Conservation (phyloP, 2,329 filamentous ascomycete species). For the Bipolaris zeicola region DNA sequence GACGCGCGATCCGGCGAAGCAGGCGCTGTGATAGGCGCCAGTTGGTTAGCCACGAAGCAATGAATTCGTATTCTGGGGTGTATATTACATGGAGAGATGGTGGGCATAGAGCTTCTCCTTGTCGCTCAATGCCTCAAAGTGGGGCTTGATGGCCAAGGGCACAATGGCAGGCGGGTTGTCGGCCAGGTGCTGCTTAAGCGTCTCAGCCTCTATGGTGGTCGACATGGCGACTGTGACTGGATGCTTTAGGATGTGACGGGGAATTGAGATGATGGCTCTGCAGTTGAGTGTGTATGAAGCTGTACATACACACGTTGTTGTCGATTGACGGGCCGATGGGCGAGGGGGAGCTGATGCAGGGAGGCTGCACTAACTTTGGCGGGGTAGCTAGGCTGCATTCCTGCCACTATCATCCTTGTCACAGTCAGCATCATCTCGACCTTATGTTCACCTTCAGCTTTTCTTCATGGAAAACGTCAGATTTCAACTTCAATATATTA, state of each 20-base stretch:
- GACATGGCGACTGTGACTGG: slow-evolving; percentile 22
- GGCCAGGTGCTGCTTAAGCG: slow-evolving; percentile 76
- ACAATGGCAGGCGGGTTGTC: slow-evolving; percentile 90
- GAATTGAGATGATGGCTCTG: not conserved
- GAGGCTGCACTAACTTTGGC: not conserved
- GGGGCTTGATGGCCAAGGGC: slow-evolving; percentile 85
- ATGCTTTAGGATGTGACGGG: not conserved
- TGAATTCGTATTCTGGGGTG: not conserved
- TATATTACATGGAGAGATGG: slow-evolving; percentile 54
- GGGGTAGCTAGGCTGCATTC: not conserved
- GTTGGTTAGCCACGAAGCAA: not conserved
- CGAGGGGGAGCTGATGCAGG: not conserved
- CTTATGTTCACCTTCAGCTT: not conserved
- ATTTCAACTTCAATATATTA: not conserved
- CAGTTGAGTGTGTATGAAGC: not conserved
- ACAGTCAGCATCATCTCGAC: not conserved
- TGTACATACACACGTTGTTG: not conserved
- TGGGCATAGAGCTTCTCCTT: slow-evolving; percentile 90
- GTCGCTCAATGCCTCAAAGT: slow-evolving; percentile 79
- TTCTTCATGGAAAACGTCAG: too few species aligned
- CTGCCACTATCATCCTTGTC: not conserved
- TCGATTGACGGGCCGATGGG: not conserved
- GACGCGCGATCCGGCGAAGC: slow-evolving; percentile 57
- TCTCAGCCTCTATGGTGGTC: slow-evolving; percentile 51
- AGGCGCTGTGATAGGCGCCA: slow-evolving; percentile 44